Base-by-base conservation (phyloP, 352 stramenopile species). In the Globisporangium cystogenes region DNA sequence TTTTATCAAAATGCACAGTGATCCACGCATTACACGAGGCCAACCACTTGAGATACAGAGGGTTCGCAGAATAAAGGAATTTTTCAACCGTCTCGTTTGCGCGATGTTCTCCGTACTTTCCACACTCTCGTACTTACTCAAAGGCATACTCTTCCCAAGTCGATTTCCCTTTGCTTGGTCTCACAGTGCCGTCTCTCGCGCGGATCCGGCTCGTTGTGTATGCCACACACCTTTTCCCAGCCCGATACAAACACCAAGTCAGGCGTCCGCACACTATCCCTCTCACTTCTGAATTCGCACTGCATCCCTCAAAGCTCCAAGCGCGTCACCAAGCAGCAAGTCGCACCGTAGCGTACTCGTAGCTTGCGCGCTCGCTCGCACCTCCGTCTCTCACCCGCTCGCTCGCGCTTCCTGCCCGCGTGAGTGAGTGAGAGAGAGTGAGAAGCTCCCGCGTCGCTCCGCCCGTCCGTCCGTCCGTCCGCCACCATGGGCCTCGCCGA, bases 401-500 rank as follows among this genome's bases (percentile, higher is more conserved):
- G n/a, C 20, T 45, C 20, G 11, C 40, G 18, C 40, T 41, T 12
- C 36, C 3, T 11, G 18, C 15, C 1, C 39, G 37, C 18, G n/a
- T n/a, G 39, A 5, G 39, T 24, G 40, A 7, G n/a, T 27, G 40
- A 1, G 40, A 23, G 20, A 14, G 40, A 14, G 40, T 18, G 40
- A 27, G 40, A 45, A 45, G 40, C 40, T 21, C n/a, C 16, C 40
- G 31, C 8, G 15, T 15, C 21, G 39, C 39, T 44, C 21, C 39
- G n/a, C n/a, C n/a, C n/a, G n/a, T n/a, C n/a, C n/a, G n/a, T n/a
- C n/a, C n/a, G n/a, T n/a, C n/a, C n/a, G 11, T 15, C 21, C 14
- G 40, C 20, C 40, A 11, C 24, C 26, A 60, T 60, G 54, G 54
- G 54, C 5, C 44, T 60, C 37, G 48, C 47, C 10, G 54, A 60